Evolutionary conservation across 169 alveolate species (phyloP).

Genomic region (Neospora caninum): DNA sequence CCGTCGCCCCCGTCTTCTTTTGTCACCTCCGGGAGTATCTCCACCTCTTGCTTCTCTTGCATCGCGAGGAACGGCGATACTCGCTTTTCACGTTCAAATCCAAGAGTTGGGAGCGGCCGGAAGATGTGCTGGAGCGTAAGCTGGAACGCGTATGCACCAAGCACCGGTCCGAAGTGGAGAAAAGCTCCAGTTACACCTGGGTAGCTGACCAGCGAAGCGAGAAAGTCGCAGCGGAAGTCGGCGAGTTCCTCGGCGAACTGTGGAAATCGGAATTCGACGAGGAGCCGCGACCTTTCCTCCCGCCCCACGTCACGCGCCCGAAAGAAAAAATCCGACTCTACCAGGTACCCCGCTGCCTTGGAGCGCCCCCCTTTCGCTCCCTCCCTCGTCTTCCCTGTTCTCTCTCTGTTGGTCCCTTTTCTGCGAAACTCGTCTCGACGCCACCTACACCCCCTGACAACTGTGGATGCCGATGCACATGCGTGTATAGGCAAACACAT

Average conservation of each 20-base stretch:
- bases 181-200: slow-evolving; percentile 41
- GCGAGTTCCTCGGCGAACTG: slow-evolving; percentile 79
- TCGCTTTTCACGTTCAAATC: slow-evolving; percentile 70
- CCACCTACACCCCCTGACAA: no score
- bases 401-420: no score
- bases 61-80: slow-evolving; percentile 70
- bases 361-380: background rate
- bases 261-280: slow-evolving; percentile 77
- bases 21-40: slow-evolving; percentile 74
- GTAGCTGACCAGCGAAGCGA: slow-evolving; percentile 53
- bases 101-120: slow-evolving; percentile 79
- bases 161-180: background rate
- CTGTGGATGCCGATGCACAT: no score
- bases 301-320: slow-evolving; percentile 79
- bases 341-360: slow-evolving; percentile 63
- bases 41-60: slow-evolving; percentile 73
- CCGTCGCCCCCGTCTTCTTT: slow-evolving; percentile 74
- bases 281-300: slow-evolving; percentile 75
- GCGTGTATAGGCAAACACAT: background rate
- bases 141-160: slow-evolving; percentile 48
- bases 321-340: slow-evolving; percentile 74
- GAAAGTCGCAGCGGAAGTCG: slow-evolving; percentile 63
- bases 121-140: slow-evolving; percentile 70
- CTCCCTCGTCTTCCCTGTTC: no score
- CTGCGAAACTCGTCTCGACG: no score